phyloP scores from a whole-genome alignment of 306 rosid genomes.

The Trifolium pratense region DNA sequence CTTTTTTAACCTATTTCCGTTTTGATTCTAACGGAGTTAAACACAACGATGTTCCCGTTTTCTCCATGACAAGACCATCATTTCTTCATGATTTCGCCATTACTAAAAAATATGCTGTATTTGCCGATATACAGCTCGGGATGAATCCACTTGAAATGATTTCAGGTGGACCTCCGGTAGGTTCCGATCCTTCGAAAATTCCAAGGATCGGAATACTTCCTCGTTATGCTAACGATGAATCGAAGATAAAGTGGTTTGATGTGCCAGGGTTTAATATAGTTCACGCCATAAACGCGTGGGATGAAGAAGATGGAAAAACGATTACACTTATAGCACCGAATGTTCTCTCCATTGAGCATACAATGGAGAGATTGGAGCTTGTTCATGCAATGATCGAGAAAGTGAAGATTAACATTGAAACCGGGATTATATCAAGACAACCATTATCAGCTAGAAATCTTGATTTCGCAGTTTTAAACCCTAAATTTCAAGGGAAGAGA shows the following conservation, averaged over 20 bases:
- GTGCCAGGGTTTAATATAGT: conserved; percentile 81
- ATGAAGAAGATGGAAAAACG: conserved; percentile 62
- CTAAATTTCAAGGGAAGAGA: conserved; percentile 49
- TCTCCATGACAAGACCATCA: conserved; percentile 73
- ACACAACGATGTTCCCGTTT: conserved; percentile 67
- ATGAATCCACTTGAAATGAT: conserved; percentile 77
- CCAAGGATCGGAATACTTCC: conserved; percentile 71
- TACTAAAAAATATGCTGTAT: conserved; percentile 70
- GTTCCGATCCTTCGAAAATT: conserved; percentile 60
- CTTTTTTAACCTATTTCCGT: conserved; percentile 76
- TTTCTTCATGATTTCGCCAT: conserved; percentile 87
- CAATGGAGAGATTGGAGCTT: conserved; percentile 73
- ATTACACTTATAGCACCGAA: conserved; percentile 79
- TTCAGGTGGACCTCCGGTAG: conserved; percentile 69
- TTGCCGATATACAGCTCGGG: conserved; percentile 75
- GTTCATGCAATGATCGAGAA: conserved; percentile 74
- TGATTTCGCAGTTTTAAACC: conserved; percentile 72
- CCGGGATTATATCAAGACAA: conserved; percentile 62
- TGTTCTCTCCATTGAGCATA: conserved; percentile 73
- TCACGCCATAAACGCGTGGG: conserved; percentile 94
- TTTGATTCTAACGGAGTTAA: conserved; percentile 59
- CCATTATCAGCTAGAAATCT: conserved; percentile 79
- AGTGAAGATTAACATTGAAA: conserved; percentile 60
- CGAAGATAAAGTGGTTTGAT: conserved; percentile 75
- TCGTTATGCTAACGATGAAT: conserved; percentile 67